Base-by-base conservation (phyloP, 139 green algal species). In the Cymbomonas tetramitiformis region DNA sequence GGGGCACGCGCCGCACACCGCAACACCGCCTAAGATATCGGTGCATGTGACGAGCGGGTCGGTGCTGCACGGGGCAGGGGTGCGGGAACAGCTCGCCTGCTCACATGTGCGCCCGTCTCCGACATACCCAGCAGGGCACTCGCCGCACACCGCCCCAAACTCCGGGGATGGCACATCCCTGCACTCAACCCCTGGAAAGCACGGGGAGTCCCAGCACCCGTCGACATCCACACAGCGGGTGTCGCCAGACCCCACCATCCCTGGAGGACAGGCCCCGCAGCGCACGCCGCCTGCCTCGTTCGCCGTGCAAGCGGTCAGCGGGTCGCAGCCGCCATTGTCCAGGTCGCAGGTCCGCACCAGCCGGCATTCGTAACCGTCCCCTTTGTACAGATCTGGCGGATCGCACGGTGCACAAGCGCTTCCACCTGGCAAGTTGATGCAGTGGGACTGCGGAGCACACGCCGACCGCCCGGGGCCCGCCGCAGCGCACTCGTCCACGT, bases 301-400 rank as follows among this genome's bases (percentile, higher is more conserved):
- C 9, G 44, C 30, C 30, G 51, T 47, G 51, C 51, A 58, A 19
- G 51, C 46, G 3, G 30, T 33, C 6, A 47, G 29, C 4, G 51
- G 8, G 30, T 58, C 30, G 26, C 51, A 58, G 4, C 26, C 51
- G 28, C 51, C 51, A 33, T 58, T 47, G 5, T 58, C 30, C 29
- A 46, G 7, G 47, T 31, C 15, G 47, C 25, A 15, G 47, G 25
- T 34, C 7, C 9, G n/a, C n/a, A n/a, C n/a, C n/a, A n/a, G n/a
- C n/a, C n/a, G n/a, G n/a, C n/a, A n/a, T n/a, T n/a, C n/a, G n/a
- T n/a, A n/a, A n/a, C n/a, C n/a, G n/a, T n/a, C n/a, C n/a, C n/a
- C n/a, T n/a, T n/a, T n/a, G n/a, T n/a, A n/a, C n/a, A n/a, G n/a
- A n/a, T n/a, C n/a, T n/a, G n/a, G n/a, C n/a, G n/a, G n/a, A n/a